A percentile compares a stretch with the other conserved stretches of the same genome.
Evolutionary conservation across 2,329 filamentous ascomycete genomes (phyloP).

Genomic region (Rosellinia necatrix): DNA sequence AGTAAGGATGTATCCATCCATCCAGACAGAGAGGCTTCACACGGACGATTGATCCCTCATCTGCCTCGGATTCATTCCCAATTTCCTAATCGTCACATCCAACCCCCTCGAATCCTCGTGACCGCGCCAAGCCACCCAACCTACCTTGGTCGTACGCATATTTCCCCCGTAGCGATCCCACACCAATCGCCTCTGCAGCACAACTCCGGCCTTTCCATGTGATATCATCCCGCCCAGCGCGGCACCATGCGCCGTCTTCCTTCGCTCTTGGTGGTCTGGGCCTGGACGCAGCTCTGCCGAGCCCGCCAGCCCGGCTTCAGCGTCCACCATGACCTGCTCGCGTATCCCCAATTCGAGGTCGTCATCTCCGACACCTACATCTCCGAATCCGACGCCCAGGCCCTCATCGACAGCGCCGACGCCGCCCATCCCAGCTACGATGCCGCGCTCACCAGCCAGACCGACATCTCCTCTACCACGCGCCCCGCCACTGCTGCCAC

Average conservation of each 20-base stretch:
- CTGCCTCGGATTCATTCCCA: no score
- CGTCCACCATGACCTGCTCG: constrained; percentile 85
- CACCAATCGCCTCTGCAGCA: neutral
- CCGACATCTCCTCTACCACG: constrained; percentile 34
- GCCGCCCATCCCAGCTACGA: constrained; percentile 45
- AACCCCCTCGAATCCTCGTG: no score
- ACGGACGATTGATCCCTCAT: no score
- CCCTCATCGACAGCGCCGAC: constrained; percentile 58
- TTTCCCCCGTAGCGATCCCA: no score
- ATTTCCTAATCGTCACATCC: no score
- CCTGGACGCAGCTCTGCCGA: constrained; percentile 47
- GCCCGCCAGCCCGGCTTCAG: constrained; percentile 69
- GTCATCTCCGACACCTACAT: constrained; percentile 75
- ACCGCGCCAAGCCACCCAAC: no score
- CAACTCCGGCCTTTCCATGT: constrained; percentile 38
- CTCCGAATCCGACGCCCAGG: constrained; percentile 69
- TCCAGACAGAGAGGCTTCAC: no score
- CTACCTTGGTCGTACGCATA: neutral
- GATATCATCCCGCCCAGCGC: constrained; percentile 39
- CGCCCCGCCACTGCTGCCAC: constrained; percentile 38
- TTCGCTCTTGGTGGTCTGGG: constrained; percentile 45
- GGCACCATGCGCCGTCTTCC: constrained; percentile 59
- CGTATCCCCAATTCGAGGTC: constrained; percentile 88
- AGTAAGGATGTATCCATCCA: no score
- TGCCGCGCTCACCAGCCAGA: constrained; percentile 38